A percentile compares a stretch with the other conserved stretches of the same genome.
These are phyloP conservation scores for Ceratocystis variospora DNA, from an alignment of 2,329 filamentous ascomycete genomes.

Conservation along the genomic window DNA sequence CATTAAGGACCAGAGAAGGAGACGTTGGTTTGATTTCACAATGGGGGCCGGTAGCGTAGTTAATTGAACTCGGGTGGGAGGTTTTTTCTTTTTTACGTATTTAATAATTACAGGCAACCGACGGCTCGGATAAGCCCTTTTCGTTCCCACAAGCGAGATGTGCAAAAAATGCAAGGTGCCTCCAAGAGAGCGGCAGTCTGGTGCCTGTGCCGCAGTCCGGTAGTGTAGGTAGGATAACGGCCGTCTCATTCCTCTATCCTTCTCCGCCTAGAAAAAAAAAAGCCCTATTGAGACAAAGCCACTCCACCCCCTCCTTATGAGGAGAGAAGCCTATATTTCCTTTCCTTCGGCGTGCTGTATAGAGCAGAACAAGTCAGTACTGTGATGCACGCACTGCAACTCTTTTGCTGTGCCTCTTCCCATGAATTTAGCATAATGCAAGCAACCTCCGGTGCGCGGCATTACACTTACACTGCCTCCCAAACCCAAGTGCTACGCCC, in stretches of 20 bases:
- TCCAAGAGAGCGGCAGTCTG: neutral
- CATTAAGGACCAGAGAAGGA: too few species aligned
- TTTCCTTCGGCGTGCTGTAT: neutral
- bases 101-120: neutral
- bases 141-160: neutral
- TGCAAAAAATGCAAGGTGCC: neutral
- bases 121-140: constrained; percentile 1
- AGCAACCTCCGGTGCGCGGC: neutral
- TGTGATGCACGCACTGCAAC: neutral
- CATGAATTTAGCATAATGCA: neutral
- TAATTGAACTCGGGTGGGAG: too few species aligned
- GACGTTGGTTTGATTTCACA: too few species aligned
- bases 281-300: neutral
- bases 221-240: neutral
- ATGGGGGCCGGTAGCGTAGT: too few species aligned
- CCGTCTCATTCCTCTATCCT: neutral
- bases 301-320: neutral
- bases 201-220: neutral
- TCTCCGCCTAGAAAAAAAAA: neutral
- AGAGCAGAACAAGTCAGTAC: neutral
- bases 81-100: neutral
- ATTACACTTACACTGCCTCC: constrained; percentile 3
- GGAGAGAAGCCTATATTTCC: neutral
- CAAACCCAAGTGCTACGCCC: neutral
- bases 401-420: constrained; percentile 1